Base-by-base conservation (phyloP, 2,329 filamentous ascomycete genomes). In the Ophiosphaerella herpotricha region DNA sequence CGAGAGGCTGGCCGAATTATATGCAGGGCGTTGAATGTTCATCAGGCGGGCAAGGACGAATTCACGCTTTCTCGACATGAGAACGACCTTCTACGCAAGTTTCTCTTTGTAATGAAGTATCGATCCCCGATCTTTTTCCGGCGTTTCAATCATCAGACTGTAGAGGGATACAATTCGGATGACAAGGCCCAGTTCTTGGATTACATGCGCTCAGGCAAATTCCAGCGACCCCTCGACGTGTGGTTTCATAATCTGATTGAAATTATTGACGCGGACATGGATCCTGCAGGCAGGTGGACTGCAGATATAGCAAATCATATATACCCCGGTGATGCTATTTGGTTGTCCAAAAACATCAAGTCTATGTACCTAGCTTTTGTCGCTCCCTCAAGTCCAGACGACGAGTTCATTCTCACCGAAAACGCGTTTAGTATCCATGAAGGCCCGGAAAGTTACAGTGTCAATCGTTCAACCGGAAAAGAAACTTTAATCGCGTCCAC, bases 41-140 rank as follows among this genome's bases (percentile, higher is more conserved):
- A 39, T 24, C 12, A 21, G 12, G 16, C 37, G 1, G 53, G 57
- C 2, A 55, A 67, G 7, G 6, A 40, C 5, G 53, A 41, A 1
- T 44, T 78, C 1, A 55, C 51, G 31, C 49, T 77, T 0, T 65
- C 57, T 1, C 66, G 75, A 5, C 29, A 41, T 1, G 67, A 77
- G 16, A 58, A 64, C 38, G 65, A 79, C 51, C 43, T 67, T 1
- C 32, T 80, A 8, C 74, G 77, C 39, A 79, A 78, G 46, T 79
- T 79, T 42, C 62, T 78, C 2, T 79, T 79, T 52, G 56, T 80
- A 3, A 70, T 79, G 58, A 77, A 77, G 48, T 80, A 78, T 40
- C 74, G 77, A 12, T 64, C 66, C n/a, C 61, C 59, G 1, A 48
- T 33, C 5, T 75, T 77, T 39, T 64, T 71, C 48, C 43, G 47